A percentile compares a stretch with the other conserved stretches of the same genome.
phyloP scores from a whole-genome alignment of 257 asterid species.

The Apocynum venetum region DNA sequence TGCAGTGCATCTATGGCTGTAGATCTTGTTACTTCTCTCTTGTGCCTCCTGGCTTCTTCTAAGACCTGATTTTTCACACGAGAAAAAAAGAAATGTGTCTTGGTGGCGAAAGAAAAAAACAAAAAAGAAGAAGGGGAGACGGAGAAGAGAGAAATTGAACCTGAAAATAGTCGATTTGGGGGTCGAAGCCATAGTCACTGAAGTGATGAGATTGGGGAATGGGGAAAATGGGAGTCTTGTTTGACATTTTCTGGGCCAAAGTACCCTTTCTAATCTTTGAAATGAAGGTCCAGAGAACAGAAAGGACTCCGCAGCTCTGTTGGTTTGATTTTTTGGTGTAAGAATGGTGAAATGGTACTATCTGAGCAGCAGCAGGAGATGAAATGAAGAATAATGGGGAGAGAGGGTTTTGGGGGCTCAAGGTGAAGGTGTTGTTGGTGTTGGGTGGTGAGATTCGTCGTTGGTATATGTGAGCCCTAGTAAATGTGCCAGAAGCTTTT shows the following conservation, averaged over 20 bases:
- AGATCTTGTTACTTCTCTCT: conserved; percentile 18
- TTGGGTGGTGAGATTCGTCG: not conserved
- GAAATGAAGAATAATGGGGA: not conserved
- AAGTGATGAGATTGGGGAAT: conserved; percentile 57
- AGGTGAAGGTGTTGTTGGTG: conserved; percentile 5
- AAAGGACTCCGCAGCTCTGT: not conserved
- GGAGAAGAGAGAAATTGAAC: conserved; percentile 16
- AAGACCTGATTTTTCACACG: conserved; percentile 34
- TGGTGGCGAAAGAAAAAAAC: not conserved
- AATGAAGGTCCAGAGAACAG: not conserved
- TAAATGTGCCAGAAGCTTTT: conserved; percentile 3
- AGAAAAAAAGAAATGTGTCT: not conserved
- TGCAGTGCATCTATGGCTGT: conserved; percentile 18
- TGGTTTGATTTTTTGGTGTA: not conserved
- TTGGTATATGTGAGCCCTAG: conserved; percentile 19
- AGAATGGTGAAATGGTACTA: too few relatives aligned
- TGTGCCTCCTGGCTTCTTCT: conserved; percentile 62
- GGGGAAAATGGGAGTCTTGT: conserved; percentile 50
- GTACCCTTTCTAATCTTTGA: not conserved
- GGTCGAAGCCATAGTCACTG: conserved; percentile 73
- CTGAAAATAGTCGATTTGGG: conserved; percentile 78
- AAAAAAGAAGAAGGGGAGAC: not conserved
- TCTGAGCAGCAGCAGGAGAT: not conserved
- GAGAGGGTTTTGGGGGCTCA: conserved; percentile 6
- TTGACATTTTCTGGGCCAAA: conserved; percentile 31